phyloP scores from a whole-genome alignment of 2,329 filamentous ascomycete species.

The Fusarium redolens region DNA sequence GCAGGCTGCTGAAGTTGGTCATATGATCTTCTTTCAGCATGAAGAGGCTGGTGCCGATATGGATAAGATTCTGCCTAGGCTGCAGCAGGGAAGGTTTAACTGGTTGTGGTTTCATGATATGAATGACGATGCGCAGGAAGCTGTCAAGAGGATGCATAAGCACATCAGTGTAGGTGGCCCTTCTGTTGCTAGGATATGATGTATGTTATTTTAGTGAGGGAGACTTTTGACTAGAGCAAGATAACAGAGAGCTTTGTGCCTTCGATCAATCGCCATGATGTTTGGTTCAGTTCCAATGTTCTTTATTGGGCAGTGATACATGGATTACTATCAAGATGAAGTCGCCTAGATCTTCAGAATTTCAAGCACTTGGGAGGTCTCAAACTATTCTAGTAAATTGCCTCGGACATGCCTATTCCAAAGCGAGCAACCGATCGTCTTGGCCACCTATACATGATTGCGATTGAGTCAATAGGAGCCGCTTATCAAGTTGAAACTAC shows the following conservation, averaged over 20 bases:
- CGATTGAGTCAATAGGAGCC: too few species aligned
- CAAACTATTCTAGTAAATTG: rapidly evolving
- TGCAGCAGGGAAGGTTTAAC: background rate
- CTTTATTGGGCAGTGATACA: too few species aligned
- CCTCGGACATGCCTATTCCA: background rate
- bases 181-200: background rate
- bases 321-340: too few species aligned
- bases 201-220: too few species aligned
- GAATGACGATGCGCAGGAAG: background rate
- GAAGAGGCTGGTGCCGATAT: background rate
- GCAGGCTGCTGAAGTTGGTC: background rate
- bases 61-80: background rate
- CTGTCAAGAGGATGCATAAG: background rate
- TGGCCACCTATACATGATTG: too few species aligned
- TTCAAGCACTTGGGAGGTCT: background rate
- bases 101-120: background rate
- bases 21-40: background rate
- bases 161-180: background rate
- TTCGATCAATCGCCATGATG: rapidly evolving
- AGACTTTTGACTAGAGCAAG: rapidly evolving
- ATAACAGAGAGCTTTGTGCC: rapidly evolving
- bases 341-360: background rate
- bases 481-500: too few species aligned
- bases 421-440: background rate
- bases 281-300: rapidly evolving